Percentiles rank a stretch among this genome's conserved stretches.
Evolutionary conservation across 1,284 basidiomycete species (phyloP).

Genomic region (Trametes pubescens): DNA sequence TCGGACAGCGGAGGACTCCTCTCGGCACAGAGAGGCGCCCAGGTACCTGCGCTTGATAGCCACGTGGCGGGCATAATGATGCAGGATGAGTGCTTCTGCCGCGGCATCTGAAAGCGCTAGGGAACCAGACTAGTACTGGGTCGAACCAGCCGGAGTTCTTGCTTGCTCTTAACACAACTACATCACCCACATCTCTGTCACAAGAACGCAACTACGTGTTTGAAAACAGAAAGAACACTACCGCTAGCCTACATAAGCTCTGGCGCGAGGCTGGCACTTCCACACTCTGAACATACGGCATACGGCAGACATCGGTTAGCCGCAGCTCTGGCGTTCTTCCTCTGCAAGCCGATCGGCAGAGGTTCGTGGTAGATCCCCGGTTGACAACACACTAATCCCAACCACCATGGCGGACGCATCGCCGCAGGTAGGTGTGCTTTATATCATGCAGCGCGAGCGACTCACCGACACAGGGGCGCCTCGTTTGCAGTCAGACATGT

Average conservation of each 20-base stretch:
- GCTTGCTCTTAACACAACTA: conserved; percentile 12
- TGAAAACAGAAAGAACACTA: background rate
- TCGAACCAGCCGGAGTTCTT: too few relatives aligned
- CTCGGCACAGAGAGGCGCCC: conserved; percentile 15
- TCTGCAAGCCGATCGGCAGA: conserved; percentile 3
- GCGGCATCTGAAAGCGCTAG: conserved; percentile 4
- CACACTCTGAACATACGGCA: background rate
- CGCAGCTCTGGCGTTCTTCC: background rate
- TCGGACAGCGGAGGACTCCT: conserved; percentile 14
- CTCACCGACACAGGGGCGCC: background rate
- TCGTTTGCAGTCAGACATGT: conserved; percentile 9
- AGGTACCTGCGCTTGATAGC: conserved; percentile 22
- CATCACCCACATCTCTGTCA: conserved; percentile 4
- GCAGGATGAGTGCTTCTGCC: conserved; percentile 3
- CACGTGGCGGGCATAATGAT: conserved; percentile 26
- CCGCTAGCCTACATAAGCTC: background rate
- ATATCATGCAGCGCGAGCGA: background rate
- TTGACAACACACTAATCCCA: background rate
- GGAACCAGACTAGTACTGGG: too few relatives aligned
- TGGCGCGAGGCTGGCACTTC: conserved; percentile 4
- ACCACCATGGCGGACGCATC: conserved; percentile 6
- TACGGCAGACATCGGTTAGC: conserved; percentile 9
- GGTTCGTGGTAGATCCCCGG: background rate
- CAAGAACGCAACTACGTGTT: background rate
- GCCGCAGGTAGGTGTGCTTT: conserved; percentile 2